Evolutionary conservation across 2,329 filamentous ascomycete genomes (phyloP).

Genomic region (Teratosphaeria destructans): DNA sequence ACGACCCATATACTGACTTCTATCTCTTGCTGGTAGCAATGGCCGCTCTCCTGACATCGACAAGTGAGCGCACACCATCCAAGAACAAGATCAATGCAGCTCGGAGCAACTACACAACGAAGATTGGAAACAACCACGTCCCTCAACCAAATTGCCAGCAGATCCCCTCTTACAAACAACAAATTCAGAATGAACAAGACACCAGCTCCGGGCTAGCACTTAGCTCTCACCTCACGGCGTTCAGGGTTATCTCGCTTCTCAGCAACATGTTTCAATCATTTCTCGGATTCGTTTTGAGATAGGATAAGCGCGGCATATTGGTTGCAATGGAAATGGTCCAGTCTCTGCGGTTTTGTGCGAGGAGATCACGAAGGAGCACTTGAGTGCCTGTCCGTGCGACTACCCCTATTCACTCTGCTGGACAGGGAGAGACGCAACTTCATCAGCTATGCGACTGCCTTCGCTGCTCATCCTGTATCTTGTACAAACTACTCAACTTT

Average conservation of each 20-base stretch:
- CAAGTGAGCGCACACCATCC: slow-evolving; percentile 11
- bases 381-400: slow-evolving; percentile 1
- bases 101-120: slow-evolving; percentile 12
- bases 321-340: neutral
- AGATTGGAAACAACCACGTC: slow-evolving; percentile 10
- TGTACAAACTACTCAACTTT: slow-evolving; percentile 1
- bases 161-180: slow-evolving; percentile 2
- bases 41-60: slow-evolving; percentile 16
- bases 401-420: neutral
- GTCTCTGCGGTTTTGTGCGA: slow-evolving; percentile 6
- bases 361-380: slow-evolving; percentile 8
- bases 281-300: neutral
- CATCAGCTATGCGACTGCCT: slow-evolving; percentile 19
- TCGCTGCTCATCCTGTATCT: slow-evolving; percentile 11
- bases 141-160: slow-evolving; percentile 12
- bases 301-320: slow-evolving; percentile 3
- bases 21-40: slow-evolving; percentile 9
- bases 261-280: slow-evolving; percentile 4
- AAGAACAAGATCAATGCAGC: slow-evolving; percentile 13
- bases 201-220: slow-evolving; percentile 13
- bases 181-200: slow-evolving; percentile 9
- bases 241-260: slow-evolving; percentile 9
- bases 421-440: neutral
- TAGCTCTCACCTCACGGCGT: slow-evolving; percentile 16
- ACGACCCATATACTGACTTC: slow-evolving; percentile 7